Conservation (phyloP, 1,284 basidiomycete genomes). For the Ustilago nuda region DNA sequence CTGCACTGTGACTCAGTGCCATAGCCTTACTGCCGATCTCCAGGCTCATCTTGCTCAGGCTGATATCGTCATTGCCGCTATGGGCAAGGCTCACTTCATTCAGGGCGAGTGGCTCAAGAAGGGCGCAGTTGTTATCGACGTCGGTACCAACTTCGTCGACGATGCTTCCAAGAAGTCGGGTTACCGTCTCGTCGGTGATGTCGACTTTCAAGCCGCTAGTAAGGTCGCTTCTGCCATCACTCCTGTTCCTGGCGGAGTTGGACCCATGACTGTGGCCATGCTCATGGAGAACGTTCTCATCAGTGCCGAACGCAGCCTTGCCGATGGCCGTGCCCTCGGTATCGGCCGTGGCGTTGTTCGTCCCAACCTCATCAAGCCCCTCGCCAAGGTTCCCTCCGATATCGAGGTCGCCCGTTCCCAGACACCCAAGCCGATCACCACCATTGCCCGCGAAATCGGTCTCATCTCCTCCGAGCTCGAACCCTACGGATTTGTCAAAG, state of each 20-base stretch:
- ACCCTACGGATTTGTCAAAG: constrained; percentile 95
- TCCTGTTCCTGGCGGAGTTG: constrained; percentile 93
- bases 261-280: constrained; percentile 99
- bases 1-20: constrained; percentile 97
- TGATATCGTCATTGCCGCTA: constrained; percentile 92
- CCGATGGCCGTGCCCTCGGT: constrained; percentile 77
- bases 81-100: constrained; percentile 89
- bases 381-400: constrained; percentile 82
- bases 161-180: constrained; percentile 89
- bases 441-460: constrained; percentile 90
- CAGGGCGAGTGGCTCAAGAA: constrained; percentile 95
- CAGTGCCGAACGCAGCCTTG: constrained; percentile 81
- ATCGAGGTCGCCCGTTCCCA: constrained; percentile 97
- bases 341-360: constrained; percentile 76
- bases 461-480: constrained; percentile 88
- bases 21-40: constrained; percentile 87
- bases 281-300: constrained; percentile 94
- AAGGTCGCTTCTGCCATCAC: constrained; percentile 89
- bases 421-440: constrained; percentile 86
- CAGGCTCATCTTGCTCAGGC: constrained; percentile 79
- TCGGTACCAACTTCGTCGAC: constrained; percentile 96
- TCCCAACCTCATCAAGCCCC: constrained; percentile 81
- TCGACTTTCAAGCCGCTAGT: constrained; percentile 84
- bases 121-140: constrained; percentile 77
- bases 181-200: constrained; percentile 94